Conservation (phyloP, 352 stramenopile genomes). For the Albugo laibachii region DNA sequence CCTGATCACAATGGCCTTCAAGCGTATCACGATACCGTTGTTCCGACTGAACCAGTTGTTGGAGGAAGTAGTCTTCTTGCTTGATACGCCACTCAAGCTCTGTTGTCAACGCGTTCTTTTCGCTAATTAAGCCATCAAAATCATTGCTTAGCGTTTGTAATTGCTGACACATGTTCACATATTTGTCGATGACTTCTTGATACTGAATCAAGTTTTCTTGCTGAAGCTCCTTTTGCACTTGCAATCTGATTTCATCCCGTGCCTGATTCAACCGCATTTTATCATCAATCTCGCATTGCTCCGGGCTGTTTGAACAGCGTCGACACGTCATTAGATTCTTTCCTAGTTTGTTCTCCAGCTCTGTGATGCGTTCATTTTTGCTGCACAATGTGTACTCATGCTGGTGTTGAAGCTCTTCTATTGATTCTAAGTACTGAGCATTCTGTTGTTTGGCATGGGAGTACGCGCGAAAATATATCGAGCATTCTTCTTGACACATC, state of each 20-base stretch:
- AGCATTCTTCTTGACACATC: slow-evolving; percentile 6
- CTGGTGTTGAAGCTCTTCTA: slow-evolving; percentile 7
- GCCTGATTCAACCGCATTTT: slow-evolving; percentile 7
- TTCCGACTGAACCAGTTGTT: slow-evolving; percentile 6
- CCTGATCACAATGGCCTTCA: too few relatives aligned
- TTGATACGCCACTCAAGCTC: background rate
- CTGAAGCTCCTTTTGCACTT: slow-evolving; percentile 27
- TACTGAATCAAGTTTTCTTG: slow-evolving; percentile 42
- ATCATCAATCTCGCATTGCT: slow-evolving; percentile 7
- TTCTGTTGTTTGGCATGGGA: slow-evolving; percentile 14
- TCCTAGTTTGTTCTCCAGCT: background rate
- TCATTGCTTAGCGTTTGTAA: slow-evolving; percentile 11
- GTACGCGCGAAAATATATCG: background rate
- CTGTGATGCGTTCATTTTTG: too few relatives aligned
- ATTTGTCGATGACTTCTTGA: slow-evolving; percentile 47
- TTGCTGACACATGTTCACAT: slow-evolving; percentile 26
- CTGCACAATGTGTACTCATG: background rate
- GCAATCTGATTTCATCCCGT: slow-evolving; percentile 17
- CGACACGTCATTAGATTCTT: background rate
- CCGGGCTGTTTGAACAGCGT: slow-evolving; percentile 14
- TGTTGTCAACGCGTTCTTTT: slow-evolving; percentile 11
- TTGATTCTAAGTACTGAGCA: slow-evolving; percentile 19
- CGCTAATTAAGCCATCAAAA: background rate
- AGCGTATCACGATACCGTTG: background rate
- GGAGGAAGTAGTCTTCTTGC: background rate